Evolutionary conservation across 108 stramenopile species (phyloP), one percentile per base, ranked within the genome.

Genomic region (Skeletonema grethae): DNA sequence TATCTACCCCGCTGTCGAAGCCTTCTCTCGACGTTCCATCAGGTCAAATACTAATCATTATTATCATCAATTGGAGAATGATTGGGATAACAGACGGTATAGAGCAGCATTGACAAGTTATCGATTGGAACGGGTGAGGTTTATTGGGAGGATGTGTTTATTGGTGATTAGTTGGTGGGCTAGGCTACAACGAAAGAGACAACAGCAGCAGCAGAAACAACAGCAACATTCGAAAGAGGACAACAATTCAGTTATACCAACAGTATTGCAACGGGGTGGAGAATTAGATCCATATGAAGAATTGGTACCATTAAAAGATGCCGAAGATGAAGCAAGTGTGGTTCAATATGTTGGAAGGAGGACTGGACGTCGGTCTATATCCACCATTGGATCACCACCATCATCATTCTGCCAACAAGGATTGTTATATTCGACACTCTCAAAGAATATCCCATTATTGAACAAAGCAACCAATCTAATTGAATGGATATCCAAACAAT

Each of bases 291-390:
- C 79, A 16, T 65, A 36, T 50, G 79, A 80, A 36, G 28, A 58
- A 7, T n/a, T 80, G 35, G 11, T 73, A 20, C 38, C 79, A 5
- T 65, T 80, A 35, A 15, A 59, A 50, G 46, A 65, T 3, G 67
- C 68, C 39, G 68, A 80, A 36, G 59, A 57, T 13, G 79, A 68
- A 46, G 67, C 63, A 39, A 72, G 41, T 13, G 18, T 65, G 13
- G 43, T 43, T 5, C 67, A 57, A 48, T 80, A 80, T 53, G 67
- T 73, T 25, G 79, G 79, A 10, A 72, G 72, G 72, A 72, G 79
- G 67, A 80, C 79, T 50, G 79, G 72, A 31, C 79, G 79, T 4
- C 79, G 79, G 25, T 80, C 68, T 18, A 48, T 80, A 34, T 58
- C 77, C 57, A 35, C 61, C 0, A 29, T 6, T 5, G 29, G 5